These are phyloP conservation scores for Schizothecium vesticola DNA, from an alignment of 495 filamentous ascomycete species.

Conservation along the genomic window DNA sequence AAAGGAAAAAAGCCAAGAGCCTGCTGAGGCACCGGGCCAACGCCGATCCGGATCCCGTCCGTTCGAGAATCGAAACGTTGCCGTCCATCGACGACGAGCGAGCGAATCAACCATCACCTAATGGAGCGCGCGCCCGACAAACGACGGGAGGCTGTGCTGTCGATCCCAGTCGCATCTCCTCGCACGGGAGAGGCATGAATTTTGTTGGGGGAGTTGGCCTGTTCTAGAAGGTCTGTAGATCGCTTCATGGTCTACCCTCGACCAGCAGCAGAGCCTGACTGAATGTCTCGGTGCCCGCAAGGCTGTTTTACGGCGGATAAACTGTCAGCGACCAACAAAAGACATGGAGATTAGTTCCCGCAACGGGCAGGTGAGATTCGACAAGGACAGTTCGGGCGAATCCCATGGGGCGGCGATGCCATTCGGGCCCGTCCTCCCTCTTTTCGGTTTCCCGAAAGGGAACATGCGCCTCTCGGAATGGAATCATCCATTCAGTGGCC, in stretches of 20 bases:
- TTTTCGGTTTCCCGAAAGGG: neutral
- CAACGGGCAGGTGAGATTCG: slow-evolving; percentile 3
- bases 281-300: neutral
- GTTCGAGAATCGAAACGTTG: slow-evolving; percentile 10
- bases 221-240: slow-evolving; percentile 2
- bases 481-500: neutral
- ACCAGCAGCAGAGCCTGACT: neutral
- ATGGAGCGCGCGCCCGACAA: neutral
- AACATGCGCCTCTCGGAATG: neutral
- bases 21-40: slow-evolving; percentile 13
- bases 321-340: neutral
- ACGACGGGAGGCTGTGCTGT: neutral
- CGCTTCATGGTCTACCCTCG: neutral
- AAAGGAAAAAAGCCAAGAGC: neutral
- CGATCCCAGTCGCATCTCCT: neutral
- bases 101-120: neutral
- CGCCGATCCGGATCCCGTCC: slow-evolving; percentile 11
- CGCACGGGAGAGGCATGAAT: neutral
- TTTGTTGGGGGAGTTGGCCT: neutral
- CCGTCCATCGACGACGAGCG: neutral
- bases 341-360: slow-evolving; percentile 8
- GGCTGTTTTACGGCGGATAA: neutral
- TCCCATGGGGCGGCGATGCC: neutral
- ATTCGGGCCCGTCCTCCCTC: neutral
- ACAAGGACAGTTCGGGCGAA: neutral